Base-by-base conservation (phyloP, 1,139 yeast species). In the Sugiyamaella xylanicola region DNA sequence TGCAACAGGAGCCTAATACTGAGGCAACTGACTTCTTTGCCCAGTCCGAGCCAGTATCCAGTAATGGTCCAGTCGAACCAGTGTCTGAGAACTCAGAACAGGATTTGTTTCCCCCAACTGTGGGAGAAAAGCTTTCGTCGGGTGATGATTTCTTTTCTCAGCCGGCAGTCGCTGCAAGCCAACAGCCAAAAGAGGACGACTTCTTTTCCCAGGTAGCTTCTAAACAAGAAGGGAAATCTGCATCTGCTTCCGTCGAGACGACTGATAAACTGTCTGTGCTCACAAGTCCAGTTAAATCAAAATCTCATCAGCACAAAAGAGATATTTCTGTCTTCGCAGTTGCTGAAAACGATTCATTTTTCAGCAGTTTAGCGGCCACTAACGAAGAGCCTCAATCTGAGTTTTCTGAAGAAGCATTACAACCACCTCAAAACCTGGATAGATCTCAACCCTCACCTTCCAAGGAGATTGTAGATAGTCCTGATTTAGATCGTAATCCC, bases 341-440 rank as follows among this genome's bases (percentile, higher is more conserved):
- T 9, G 56, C 61, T 40, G 61, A 51, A 5, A 59, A 61, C 21
- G 66, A 63, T 40, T 57, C 62, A 15, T 63, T 63, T 42, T 63
- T 63, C 51, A 52, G 58, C 25, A 52, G 41, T 16, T 50, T 60
- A 25, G 49, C 51, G 29, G 19, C 48, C 3, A 37, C 55, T 4
- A 41, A 40, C 4, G 54, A 40, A 46, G 51, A 44, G 27, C 22
- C 20, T 1, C 27, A 21, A 36, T 4, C 45, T 19, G 54, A 40
- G 8, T 44, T 48, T 15, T 40, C 45, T 16, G 46, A 48, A 4
- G 45, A 40, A n/a, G 32, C 52, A 7, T 16, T 21, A 41, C 47
- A 50, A 37, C 47, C 45, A 15, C 25, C 53, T 20, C 37, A 47
- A 41, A 17, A 41, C 16, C 20, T 41, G 15, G 40, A 7, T 16